These are phyloP conservation scores for Trichothecium sympodiale DNA, from an alignment of 2,329 filamentous ascomycete genomes.

Conservation along the genomic window DNA sequence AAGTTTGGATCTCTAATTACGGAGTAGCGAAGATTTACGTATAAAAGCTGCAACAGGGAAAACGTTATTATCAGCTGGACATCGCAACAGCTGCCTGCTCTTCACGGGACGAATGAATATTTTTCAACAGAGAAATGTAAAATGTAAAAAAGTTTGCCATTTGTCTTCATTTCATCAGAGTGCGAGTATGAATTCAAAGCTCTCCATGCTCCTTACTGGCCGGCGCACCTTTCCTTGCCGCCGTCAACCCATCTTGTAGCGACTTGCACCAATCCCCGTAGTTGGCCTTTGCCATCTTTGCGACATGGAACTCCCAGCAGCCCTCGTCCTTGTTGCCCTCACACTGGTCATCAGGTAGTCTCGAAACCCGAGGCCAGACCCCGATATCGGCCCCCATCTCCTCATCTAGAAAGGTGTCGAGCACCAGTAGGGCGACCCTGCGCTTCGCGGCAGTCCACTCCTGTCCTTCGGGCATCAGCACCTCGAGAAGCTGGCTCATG, in stretches of 20 bases:
- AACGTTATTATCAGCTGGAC: too few relatives aligned
- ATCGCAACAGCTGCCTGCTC: too few relatives aligned
- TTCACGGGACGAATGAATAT: too few relatives aligned
- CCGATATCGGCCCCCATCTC: conserved; percentile 48
- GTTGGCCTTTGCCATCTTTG: conserved; percentile 24
- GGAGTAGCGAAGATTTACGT: too few relatives aligned
- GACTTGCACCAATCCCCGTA: conserved; percentile 34
- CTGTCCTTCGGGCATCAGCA: conserved; percentile 35
- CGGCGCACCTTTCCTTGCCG: conserved; percentile 17
- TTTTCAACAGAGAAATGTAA: too few relatives aligned
- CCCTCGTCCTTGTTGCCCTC: conserved; percentile 29
- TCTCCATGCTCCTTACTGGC: conserved; percentile 16
- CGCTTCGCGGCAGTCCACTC: conserved; percentile 39
- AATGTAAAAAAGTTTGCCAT: too few relatives aligned
- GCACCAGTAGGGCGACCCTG: conserved; percentile 45
- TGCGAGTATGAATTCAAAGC: conserved; percentile 24
- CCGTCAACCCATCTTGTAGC: conserved; percentile 23
- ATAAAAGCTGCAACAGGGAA: too few relatives aligned
- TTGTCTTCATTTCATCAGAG: too few relatives aligned
- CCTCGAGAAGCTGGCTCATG: conserved; percentile 41
- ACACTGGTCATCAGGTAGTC: conserved; percentile 24
- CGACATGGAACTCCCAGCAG: conserved; percentile 48
- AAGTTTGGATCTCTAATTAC: too few relatives aligned
- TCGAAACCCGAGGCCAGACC: conserved; percentile 37
- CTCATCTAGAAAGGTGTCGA: conserved; percentile 57